Evolutionary conservation across 2,329 filamentous ascomycete genomes (phyloP), one percentile per base, ranked within the genome.

Genomic region (Aureobasidium vineae): DNA sequence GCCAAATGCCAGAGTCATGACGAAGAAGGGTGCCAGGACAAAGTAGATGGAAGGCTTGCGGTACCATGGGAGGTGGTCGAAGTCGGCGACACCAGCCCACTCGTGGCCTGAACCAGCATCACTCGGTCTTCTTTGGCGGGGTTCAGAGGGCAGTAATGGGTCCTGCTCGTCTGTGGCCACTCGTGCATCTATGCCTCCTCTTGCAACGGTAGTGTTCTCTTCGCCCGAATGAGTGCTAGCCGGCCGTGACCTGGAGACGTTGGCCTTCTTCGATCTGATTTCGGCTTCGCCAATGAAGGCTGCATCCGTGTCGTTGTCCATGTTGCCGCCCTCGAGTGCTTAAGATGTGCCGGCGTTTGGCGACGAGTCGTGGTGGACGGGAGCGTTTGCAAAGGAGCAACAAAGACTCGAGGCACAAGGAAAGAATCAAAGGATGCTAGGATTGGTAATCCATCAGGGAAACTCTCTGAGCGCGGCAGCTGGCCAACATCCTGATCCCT

Each of bases 1-100:
- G 38, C 94, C 95, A 76, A 95, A 94, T 0, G 93, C 92, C 64
- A 96, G 81, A 0, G 92, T 91, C 74, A 92, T 94, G 52, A 97
- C 78, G 66, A 90, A 83, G 77, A 93, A 95, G 0, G 92, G 90
- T 0, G 85, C 86, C 8, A 98, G 77, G 5, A 98, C 82, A 91
- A 92, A 98, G 77, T 84, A 91, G 63, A 96, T 86, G 70, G 79
- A 88, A 85, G 89, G 88, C 70, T 75, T 80, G 69, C 79, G 83
- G 81, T 86, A 87, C 86, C 86, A 88, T 4, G 87, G 83, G 63
- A 88, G 70, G 8, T 81, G 81, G 38, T 81, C 80, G 69, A 89
- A 90, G 71, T 90, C 88, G 15, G 68, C 66, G 47, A 65, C 67
- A 23, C 70, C 71, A 19, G 65, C 57, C 72, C 72, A 74, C 36